Evolutionary conservation across 2,329 filamentous ascomycete species (phyloP).

Genomic region (Fusarium praegraminearum): DNA sequence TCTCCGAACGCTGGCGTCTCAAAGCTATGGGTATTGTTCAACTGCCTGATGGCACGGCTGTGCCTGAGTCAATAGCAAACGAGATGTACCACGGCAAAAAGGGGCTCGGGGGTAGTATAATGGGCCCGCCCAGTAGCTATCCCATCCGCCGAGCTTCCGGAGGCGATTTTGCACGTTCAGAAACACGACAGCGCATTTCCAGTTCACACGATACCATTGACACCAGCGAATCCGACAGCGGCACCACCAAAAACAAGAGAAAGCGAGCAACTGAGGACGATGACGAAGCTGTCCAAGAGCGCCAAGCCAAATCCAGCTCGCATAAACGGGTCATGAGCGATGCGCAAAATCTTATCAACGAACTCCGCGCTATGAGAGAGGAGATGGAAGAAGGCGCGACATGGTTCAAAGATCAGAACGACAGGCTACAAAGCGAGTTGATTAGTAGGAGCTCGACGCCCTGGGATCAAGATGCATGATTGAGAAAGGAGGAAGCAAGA

Average conservation of each 20-base stretch:
- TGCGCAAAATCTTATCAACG: slow-evolving; percentile 55
- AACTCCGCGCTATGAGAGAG: slow-evolving; percentile 57
- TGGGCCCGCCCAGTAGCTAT: slow-evolving; percentile 38
- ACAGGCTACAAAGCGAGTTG: slow-evolving; percentile 55
- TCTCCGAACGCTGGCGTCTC: slow-evolving; percentile 60
- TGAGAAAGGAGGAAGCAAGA: slow-evolving; percentile 8
- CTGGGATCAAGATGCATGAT: slow-evolving; percentile 51
- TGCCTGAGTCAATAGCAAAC: slow-evolving; percentile 64
- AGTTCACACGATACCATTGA: slow-evolving; percentile 40
- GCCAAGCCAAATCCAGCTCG: slow-evolving; percentile 40
- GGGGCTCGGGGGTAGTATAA: slow-evolving; percentile 52
- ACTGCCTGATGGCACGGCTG: slow-evolving; percentile 65
- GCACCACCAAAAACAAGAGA: slow-evolving; percentile 49
- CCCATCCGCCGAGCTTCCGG: slow-evolving; percentile 45
- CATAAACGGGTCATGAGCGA: slow-evolving; percentile 59
- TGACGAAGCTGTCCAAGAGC: slow-evolving; percentile 23
- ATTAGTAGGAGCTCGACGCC: slow-evolving; percentile 52
- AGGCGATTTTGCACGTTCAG: slow-evolving; percentile 35
- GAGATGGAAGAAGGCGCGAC: slow-evolving; percentile 61
- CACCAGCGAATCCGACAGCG: slow-evolving; percentile 20
- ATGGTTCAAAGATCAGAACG: slow-evolving; percentile 62
- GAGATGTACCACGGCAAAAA: slow-evolving; percentile 59
- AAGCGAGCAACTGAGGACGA: slow-evolving; percentile 51
- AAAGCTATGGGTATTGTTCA: slow-evolving; percentile 65
- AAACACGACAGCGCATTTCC: slow-evolving; percentile 33